Evolutionary conservation across 2,329 filamentous ascomycete genomes (phyloP).

Genomic region (Ampelomyces quisqualis): DNA sequence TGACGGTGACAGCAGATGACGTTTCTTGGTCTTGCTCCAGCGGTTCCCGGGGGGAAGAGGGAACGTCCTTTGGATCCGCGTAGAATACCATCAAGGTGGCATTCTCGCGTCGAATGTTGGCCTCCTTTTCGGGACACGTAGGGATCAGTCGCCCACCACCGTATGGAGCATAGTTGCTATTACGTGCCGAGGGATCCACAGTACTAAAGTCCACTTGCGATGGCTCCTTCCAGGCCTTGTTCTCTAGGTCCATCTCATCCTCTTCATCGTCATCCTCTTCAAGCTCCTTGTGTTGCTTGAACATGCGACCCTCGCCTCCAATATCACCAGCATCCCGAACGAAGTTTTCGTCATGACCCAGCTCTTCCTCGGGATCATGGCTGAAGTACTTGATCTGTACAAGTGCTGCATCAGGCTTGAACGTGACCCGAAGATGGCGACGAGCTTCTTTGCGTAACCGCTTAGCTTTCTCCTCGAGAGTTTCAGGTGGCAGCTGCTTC

Average conservation of each 20-base stretch:
- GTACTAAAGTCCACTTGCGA: constrained; percentile 48
- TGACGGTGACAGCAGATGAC: constrained; percentile 19
- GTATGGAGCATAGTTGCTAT: constrained; percentile 49
- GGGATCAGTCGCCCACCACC: constrained; percentile 47
- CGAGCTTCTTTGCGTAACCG: constrained; percentile 72
- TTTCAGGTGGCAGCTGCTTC: constrained; percentile 60
- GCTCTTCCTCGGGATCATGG: constrained; percentile 70
- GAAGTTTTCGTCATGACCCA: constrained; percentile 66
- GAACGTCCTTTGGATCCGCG: constrained; percentile 48
- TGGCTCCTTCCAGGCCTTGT: constrained; percentile 36
- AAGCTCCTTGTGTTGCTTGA: constrained; percentile 63
- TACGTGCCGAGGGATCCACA: constrained; percentile 44
- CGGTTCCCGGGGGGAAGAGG: constrained; percentile 50
- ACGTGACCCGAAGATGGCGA: constrained; percentile 68
- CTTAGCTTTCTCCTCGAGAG: constrained; percentile 65
- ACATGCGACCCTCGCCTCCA: constrained; percentile 60
- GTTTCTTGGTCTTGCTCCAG: constrained; percentile 34
- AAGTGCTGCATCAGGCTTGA: constrained; percentile 67
- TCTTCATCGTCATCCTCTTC: constrained; percentile 63
- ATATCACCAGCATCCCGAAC: constrained; percentile 72
- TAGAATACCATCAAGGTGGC: constrained; percentile 53
- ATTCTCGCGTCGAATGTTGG: constrained; percentile 49
- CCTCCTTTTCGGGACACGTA: constrained; percentile 46
- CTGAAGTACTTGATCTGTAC: constrained; percentile 69
- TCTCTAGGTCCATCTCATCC: constrained; percentile 53